Evolutionary conservation across 768 basidiomycete species (phyloP).

Genomic region (Macrolepiota albuminosa): DNA sequence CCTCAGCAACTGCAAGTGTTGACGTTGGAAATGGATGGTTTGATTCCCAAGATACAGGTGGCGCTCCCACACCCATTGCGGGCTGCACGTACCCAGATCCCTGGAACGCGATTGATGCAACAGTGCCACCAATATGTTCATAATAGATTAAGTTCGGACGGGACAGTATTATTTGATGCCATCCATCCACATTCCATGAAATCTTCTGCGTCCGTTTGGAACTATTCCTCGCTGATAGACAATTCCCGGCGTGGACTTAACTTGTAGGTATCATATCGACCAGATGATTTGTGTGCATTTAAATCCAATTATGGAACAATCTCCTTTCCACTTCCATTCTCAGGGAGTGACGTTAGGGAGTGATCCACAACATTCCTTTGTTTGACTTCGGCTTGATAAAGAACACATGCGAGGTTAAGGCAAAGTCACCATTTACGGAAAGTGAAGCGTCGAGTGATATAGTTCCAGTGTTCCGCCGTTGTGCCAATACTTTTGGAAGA

Average conservation of each 20-base stretch:
- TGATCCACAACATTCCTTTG: neutral
- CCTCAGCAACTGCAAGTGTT: constrained; percentile 33
- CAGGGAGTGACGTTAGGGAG: neutral
- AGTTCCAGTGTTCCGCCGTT: neutral
- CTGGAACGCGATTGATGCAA: constrained; percentile 31
- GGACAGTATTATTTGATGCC: constrained; percentile 1
- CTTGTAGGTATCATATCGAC: neutral
- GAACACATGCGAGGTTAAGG: no score
- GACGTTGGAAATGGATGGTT: constrained; percentile 52
- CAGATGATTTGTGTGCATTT: neutral
- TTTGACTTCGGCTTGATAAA: neutral
- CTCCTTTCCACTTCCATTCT: neutral
- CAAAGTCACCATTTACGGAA: no score
- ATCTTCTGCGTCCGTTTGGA: neutral
- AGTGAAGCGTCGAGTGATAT: neutral
- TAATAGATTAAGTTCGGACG: neutral
- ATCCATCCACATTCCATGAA: neutral
- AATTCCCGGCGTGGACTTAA: neutral
- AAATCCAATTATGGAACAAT: neutral
- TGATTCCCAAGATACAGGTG: constrained; percentile 41
- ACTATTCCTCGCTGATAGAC: neutral
- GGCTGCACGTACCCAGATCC: constrained; percentile 56
- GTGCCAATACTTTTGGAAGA: neutral
- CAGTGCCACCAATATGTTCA: constrained; percentile 26
- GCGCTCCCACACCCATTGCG: constrained; percentile 41